Percentiles rank a stretch among this genome's conserved stretches.
Conservation (phyloP, 1,139 yeast species). For the Candida sp. region DNA sequence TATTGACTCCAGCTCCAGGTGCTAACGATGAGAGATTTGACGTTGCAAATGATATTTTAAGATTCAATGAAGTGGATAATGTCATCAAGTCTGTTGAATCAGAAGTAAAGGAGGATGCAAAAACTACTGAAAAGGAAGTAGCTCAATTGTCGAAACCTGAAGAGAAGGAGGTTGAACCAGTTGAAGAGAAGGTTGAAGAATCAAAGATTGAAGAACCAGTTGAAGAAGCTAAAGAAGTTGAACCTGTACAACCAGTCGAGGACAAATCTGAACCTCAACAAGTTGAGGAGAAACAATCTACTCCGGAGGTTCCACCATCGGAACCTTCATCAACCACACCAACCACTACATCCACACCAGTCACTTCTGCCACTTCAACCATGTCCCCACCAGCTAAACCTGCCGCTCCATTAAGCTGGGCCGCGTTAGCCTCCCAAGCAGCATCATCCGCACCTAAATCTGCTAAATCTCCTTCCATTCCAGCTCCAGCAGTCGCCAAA, state of each 20-base stretch:
- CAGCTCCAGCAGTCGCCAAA: conserved; percentile 5
- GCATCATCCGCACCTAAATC: conserved; percentile 8
- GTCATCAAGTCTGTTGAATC: conserved; percentile 10
- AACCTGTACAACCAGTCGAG: background rate
- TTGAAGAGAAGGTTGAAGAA: conserved; percentile 8
- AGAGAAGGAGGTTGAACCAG: background rate
- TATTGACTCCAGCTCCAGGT: conserved; percentile 55
- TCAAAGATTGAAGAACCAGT: background rate
- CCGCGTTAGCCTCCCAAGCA: conserved; percentile 23
- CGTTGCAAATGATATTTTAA: conserved; percentile 63
- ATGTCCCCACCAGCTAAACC: conserved; percentile 4
- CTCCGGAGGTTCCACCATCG: conserved; percentile 4
- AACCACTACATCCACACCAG: background rate
- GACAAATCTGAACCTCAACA: conserved; percentile 6
- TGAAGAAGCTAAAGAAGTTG: conserved; percentile 2
- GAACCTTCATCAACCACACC: conserved; percentile 1
- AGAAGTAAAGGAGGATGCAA: conserved; percentile 1
- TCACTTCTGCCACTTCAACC: background rate
- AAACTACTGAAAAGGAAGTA: conserved; percentile 12
- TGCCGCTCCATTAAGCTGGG: conserved; percentile 33
- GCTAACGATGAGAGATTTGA: conserved; percentile 52
- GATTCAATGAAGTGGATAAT: conserved; percentile 49
- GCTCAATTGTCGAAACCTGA: conserved; percentile 3
- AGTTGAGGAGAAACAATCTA: conserved; percentile 5
- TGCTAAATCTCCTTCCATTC: conserved; percentile 7